Evolutionary conservation across 306 rosid species (phyloP), one percentile per base, ranked within the genome.

Genomic region (Cercis canadensis): DNA sequence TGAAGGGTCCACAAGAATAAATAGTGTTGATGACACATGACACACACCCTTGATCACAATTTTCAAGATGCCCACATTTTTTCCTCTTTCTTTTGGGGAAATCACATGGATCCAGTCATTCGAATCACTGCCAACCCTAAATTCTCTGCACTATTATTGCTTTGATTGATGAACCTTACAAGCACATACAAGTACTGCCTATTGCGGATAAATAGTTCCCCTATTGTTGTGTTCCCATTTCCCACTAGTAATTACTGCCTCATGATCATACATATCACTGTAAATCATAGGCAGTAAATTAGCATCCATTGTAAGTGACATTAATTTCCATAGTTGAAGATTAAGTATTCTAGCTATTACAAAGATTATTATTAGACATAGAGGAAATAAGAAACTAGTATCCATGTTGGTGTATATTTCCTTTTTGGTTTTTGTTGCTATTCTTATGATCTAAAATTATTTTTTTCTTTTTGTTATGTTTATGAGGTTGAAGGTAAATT

Each of bases 1-100:
- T 24, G 73, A 67, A 70, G 82, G 90, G 89, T 77, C 95, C 91
- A 88, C 90, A 59, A 17, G 75, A 81, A 69, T 88, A 83, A 86
- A 83, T 83, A 82, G 74, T 46, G 85, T 79, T 57, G 81, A 76
- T 85, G 85, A 83, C 84, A 88, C 51, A 74, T 54, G 80, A 75
- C 69, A 57, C 21, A 37, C 45, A 5, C 69, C 56, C 65, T 43
- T 64, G 55, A 72, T 83, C 83, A 78, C 91, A 84, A 81, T 80
- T 82, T 82, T 73, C 86, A 70, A 84, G 86, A 78, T 79, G 78
- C 71, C 59, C 70, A 54, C 54, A 53, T 34, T 50, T 43, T 16
- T 8, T 47, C 57, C 66, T 68, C 45, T 45, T 52, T 19, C 14
- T 11, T 41, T 63, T 51, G 11, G 24, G 36, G 67, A 67, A 58